Evolutionary conservation across 441 rosid genomes (phyloP).

Genomic region (Omphalea diandra): DNA sequence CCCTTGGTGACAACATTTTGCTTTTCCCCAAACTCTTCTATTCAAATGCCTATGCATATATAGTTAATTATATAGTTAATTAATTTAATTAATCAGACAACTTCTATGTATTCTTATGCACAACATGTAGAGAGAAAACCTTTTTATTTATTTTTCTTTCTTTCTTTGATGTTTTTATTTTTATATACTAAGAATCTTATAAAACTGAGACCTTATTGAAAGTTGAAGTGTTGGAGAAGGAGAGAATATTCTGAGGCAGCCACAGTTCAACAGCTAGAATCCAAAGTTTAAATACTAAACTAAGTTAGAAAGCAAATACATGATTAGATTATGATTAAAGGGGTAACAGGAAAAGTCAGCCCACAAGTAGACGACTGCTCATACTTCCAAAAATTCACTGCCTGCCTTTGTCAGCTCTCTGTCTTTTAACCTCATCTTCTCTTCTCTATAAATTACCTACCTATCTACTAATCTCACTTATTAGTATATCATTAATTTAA

Average conservation of each 20-base stretch:
- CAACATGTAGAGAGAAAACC: conserved; percentile 1
- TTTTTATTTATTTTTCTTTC: not conserved
- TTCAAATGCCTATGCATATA: conserved; percentile 7
- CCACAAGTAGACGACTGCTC: conserved; percentile 72
- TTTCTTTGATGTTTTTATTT: no score
- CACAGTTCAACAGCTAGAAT: conserved; percentile 75
- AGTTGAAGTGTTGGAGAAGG: conserved; percentile 55
- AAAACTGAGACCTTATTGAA: conserved; percentile 30
- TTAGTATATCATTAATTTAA: not conserved
- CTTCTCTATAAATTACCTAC: not conserved
- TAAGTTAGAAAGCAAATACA: conserved; percentile 45
- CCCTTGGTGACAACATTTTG: conserved; percentile 62
- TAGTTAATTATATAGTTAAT: conserved; percentile 1
- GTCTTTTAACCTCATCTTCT: conserved; percentile 47
- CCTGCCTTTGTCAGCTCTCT: conserved; percentile 85
- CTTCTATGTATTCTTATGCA: not conserved
- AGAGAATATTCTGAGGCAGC: conserved; percentile 89
- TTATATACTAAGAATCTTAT: conserved; percentile 32
- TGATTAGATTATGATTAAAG: conserved; percentile 96
- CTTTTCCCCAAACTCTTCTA: conserved; percentile 43
- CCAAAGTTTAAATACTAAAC: conserved; percentile 57
- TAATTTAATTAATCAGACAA: not conserved
- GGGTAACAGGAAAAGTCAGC: conserved; percentile 72
- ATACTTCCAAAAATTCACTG: conserved; percentile 82
- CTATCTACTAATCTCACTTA: not conserved